Percentiles rank a stretch among this genome's conserved stretches.
phyloP scores from a whole-genome alignment of 2,329 filamentous ascomycete genomes.

The Aspergillus persii region DNA sequence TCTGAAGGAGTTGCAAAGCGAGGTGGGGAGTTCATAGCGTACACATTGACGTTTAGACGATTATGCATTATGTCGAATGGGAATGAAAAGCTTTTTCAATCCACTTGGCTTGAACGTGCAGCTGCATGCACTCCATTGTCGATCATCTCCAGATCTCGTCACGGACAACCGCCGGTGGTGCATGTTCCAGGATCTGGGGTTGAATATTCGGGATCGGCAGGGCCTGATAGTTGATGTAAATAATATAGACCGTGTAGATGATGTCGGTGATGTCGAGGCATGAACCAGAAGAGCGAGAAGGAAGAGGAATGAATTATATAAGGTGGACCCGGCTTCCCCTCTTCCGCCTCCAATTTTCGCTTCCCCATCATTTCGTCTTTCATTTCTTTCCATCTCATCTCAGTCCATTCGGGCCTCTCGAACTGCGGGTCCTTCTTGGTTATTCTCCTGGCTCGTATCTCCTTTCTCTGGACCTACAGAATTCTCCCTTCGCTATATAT shows the following conservation, averaged over 20 bases:
- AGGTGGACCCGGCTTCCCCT: background rate
- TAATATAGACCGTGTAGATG: too few species aligned
- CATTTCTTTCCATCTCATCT: too few species aligned
- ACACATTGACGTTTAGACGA: background rate
- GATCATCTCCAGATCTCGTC: too few species aligned
- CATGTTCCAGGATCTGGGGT: too few species aligned
- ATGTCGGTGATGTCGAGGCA: too few species aligned
- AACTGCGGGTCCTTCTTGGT: background rate
- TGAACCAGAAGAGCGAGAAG: too few species aligned
- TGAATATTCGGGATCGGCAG: too few species aligned
- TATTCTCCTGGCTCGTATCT: background rate
- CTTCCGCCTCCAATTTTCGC: background rate
- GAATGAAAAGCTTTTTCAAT: background rate
- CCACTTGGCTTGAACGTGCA: too few species aligned
- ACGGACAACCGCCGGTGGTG: too few species aligned
- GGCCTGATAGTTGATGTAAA: too few species aligned
- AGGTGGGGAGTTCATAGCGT: constrained; percentile 27
- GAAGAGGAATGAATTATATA: background rate
- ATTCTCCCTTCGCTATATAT: background rate
- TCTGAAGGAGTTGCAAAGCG: constrained; percentile 39
- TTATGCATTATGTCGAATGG: background rate
- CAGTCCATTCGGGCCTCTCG: background rate
- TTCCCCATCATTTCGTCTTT: background rate
- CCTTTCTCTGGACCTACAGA: background rate
- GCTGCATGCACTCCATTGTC: too few species aligned